Base-by-base conservation (phyloP, 192 early-diverging fungal species). In the Jimgerdemannia flammicorona region DNA sequence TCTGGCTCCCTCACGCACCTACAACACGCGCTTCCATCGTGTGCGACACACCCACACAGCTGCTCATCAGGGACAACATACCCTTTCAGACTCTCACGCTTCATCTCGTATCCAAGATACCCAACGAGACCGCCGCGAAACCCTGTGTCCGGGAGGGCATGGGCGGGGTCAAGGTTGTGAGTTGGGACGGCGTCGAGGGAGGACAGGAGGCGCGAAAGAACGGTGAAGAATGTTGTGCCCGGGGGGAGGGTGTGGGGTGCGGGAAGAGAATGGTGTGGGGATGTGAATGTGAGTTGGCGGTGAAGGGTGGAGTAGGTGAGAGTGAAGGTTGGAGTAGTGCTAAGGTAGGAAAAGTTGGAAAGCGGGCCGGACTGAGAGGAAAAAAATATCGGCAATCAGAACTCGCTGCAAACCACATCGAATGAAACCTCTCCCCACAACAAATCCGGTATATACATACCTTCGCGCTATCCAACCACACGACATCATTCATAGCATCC, bases 81-180 rank as follows among this genome's bases (percentile, higher is more conserved):
- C 0, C 84, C 86, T 0, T 85, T 78, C 76, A 96, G 43, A 70
- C 87, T 87, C 77, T 98, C 97, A 42, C 85, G 72, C 72, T 95
- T 95, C 94, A 99, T 94, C 73, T 97, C 97, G 79, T 99, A 99
- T 0, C 94, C 95, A 84, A 97, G 91, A 76, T 93, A 95, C 1
- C 97, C 97, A 0, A 96, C 83, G 81, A 96, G 84, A 0, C 97
- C 97, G 69, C 95, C 89, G n/a, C 87, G 80, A 72, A 98, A 98
- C 63, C 79, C 40, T 9, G 2, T 14, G 49, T 59, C 14, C 14
- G 49, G 49, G 8, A 14, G 14, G 6, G 6, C 8, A 14, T 59
- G 76, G n/a, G 70, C n/a, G 40, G 77, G 66, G 43, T 72, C 72
- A 0, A 79, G 66, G 3, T 82, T 71, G 2, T 59, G 54, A 10